These are phyloP conservation scores for Fusarium sp. DNA, from an alignment of 2,329 filamentous ascomycete species.

Conservation along the genomic window DNA sequence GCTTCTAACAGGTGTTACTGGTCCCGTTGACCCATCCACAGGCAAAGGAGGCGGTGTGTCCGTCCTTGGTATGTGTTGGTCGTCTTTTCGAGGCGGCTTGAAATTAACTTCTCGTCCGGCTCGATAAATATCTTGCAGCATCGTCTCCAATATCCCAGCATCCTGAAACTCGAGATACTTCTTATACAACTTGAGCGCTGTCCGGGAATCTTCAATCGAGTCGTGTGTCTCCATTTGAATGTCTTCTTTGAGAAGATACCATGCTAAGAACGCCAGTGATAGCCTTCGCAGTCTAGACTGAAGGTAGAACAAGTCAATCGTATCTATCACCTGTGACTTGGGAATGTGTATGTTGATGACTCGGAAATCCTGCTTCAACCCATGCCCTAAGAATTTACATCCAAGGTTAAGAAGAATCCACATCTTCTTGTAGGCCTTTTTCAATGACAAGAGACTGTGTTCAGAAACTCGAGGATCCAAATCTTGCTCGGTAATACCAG, in stretches of 20 bases:
- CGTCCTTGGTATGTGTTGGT: constrained; percentile 59
- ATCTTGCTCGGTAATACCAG: constrained; percentile 88
- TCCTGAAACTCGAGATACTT: constrained; percentile 93
- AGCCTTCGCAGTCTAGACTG: constrained; percentile 85
- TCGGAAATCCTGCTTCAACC: constrained; percentile 93
- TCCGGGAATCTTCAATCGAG: constrained; percentile 93
- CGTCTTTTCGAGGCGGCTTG: constrained; percentile 64
- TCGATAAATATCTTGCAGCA: constrained; percentile 87
- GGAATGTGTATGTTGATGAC: constrained; percentile 99
- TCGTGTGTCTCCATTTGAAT: constrained; percentile 95
- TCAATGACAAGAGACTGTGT: constrained; percentile 88
- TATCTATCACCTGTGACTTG: constrained; percentile 90
- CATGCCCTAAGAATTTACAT: constrained; percentile 93
- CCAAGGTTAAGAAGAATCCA: constrained; percentile 97
- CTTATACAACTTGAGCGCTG: constrained; percentile 86
- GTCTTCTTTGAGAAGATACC: constrained; percentile 90
- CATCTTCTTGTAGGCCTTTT: constrained; percentile 96
- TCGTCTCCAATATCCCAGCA: constrained; percentile 84
- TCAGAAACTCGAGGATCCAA: constrained; percentile 82
- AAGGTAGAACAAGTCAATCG: constrained; percentile 90
- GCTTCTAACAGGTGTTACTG: constrained; percentile 63
- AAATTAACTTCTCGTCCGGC: constrained; percentile 63
- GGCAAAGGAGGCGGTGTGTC: constrained; percentile 68
- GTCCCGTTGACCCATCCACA: constrained; percentile 53
- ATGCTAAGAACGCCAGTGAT: constrained; percentile 90